Evolutionary conservation across 192 early-diverging fungal species (phyloP).

Genomic region (Blastocladiella britannica): DNA sequence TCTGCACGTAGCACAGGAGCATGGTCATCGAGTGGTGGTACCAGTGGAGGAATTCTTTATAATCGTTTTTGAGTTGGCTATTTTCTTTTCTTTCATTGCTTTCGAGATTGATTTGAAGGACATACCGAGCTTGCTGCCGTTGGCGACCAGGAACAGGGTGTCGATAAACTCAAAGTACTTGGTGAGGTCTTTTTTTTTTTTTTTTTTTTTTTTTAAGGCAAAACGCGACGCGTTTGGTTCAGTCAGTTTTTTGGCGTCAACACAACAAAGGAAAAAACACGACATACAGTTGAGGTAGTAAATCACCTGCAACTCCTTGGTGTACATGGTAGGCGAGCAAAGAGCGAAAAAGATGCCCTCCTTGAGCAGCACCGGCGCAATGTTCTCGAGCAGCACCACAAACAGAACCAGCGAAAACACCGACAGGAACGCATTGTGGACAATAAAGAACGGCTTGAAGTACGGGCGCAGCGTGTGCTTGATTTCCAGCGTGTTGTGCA

Average conservation of each 20-base stretch:
- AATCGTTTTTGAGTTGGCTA: not conserved
- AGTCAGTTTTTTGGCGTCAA: too few relatives aligned
- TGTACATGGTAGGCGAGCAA: slow-evolving; percentile 47
- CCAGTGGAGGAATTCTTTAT: slow-evolving; percentile 65
- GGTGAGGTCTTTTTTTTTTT: too few relatives aligned
- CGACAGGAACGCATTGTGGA: slow-evolving; percentile 64
- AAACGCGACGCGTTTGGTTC: too few relatives aligned
- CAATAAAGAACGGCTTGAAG: slow-evolving; percentile 53
- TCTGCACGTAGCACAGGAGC: slow-evolving; percentile 65
- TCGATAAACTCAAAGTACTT: slow-evolving; percentile 80
- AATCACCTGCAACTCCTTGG: slow-evolving; percentile 52
- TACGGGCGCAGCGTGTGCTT: too few relatives aligned
- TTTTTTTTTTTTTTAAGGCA: too few relatives aligned
- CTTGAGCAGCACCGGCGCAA: slow-evolving; percentile 42
- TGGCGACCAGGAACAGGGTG: slow-evolving; percentile 66
- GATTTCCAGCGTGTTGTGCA: slow-evolving; percentile 40
- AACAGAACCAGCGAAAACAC: slow-evolving; percentile 44
- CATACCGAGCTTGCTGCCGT: slow-evolving; percentile 48
- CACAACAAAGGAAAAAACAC: too few relatives aligned
- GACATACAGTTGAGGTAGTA: slow-evolving; percentile 91
- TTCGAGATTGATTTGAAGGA: not conserved
- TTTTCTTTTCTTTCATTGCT: not conserved
- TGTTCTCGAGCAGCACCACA: slow-evolving; percentile 49
- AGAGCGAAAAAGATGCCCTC: slow-evolving; percentile 52
- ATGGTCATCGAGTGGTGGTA: slow-evolving; percentile 85